Percentiles rank a stretch among this genome's conserved stretches.
phyloP scores from a whole-genome alignment of 176 grass and related monocot species.

The Typha latifolia region DNA sequence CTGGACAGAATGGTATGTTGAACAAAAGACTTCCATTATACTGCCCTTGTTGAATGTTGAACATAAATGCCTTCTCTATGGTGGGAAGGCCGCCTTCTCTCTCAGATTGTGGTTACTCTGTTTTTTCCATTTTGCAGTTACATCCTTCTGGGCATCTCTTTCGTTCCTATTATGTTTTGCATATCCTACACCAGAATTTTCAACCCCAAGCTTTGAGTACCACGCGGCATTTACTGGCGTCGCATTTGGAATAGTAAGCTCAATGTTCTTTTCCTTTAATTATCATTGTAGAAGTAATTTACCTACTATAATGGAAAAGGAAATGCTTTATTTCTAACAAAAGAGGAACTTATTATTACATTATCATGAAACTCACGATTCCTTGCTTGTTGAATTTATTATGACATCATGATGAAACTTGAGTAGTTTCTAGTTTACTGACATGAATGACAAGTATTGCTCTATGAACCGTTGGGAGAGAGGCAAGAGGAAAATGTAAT shows the following conservation, averaged over 20 bases:
- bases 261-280: neutral
- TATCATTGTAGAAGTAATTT: neutral
- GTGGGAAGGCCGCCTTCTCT: neutral
- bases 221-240: conserved; percentile 91
- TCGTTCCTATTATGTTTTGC: conserved; percentile 75
- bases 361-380: neutral
- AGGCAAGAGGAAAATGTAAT: no score
- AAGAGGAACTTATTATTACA: neutral
- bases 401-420: neutral
- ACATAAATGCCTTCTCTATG: neutral
- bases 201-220: conserved; percentile 91
- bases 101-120: conserved; percentile 2
- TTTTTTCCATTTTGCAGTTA: conserved; percentile 35
- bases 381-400: no score
- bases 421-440: neutral
- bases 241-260: conserved; percentile 92
- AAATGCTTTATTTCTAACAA: no score
- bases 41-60: neutral
- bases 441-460: no score
- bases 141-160: conserved; percentile 77
- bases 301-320: neutral
- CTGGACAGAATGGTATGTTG: conserved; percentile 66
- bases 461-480: no score
- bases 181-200: conserved; percentile 81
- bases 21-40: conserved; percentile 2